Conservation (phyloP, 805 yeast species). For the Starmera amethionina region DNA sequence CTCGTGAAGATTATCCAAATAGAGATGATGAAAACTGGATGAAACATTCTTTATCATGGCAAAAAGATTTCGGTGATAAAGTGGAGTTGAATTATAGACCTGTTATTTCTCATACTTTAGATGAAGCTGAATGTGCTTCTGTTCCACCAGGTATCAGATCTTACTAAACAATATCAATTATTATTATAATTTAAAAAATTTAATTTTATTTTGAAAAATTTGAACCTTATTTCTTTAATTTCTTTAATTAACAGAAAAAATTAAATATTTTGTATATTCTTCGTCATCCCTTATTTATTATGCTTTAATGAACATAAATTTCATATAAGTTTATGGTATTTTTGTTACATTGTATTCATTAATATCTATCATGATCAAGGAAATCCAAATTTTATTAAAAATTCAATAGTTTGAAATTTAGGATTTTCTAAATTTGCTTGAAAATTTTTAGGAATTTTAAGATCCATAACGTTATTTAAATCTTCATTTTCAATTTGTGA, state of each 20-base stretch:
- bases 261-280: too few relatives aligned
- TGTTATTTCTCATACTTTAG: conserved; percentile 77
- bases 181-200: too few relatives aligned
- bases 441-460: conserved; percentile 6
- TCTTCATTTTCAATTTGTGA: conserved; percentile 8
- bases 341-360: too few relatives aligned
- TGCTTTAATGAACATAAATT: too few relatives aligned
- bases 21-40: conserved; percentile 97
- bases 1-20: conserved; percentile 93
- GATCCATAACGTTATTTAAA: conserved; percentile 1
- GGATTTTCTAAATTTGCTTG: conserved; percentile 8
- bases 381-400: conserved; percentile 2
- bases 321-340: too few relatives aligned
- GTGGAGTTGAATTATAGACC: conserved; percentile 76
- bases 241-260: too few relatives aligned
- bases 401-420: conserved; percentile 5
- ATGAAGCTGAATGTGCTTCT: conserved; percentile 85
- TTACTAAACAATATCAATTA: conserved; percentile 37
- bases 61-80: conserved; percentile 56
- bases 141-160: conserved; percentile 97
- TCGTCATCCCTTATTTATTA: too few relatives aligned
- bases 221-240: too few relatives aligned
- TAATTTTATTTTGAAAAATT: too few relatives aligned
- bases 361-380: too few relatives aligned
- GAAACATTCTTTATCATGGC: conserved; percentile 96